Evolutionary conservation across 345 rosid genomes (phyloP), one percentile per base, ranked within the genome.

Genomic region (Salix brachista): DNA sequence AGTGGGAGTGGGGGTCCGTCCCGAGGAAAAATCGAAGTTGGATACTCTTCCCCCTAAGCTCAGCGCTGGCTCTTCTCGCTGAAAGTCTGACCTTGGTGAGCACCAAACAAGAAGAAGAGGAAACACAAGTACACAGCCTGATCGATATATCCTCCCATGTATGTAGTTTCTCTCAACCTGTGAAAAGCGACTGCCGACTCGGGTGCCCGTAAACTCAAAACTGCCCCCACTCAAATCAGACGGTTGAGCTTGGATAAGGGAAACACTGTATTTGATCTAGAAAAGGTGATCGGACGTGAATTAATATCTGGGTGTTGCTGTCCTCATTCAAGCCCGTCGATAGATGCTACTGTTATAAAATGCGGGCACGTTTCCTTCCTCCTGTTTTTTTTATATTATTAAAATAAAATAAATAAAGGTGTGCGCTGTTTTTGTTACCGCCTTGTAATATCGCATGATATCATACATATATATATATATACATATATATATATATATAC

Each of bases 241-340:
- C 76, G 76, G 74, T 54, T 21, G 65, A 19, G 56, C 56, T 50
- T 50, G 56, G 56, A 50, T 14, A 50, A 41, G 44, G 44, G 44
- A 3, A 41, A 11, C 11, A 12, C 2, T 41, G 44, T 41, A 2
- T 10, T 41, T 41, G 3, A 41, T 41, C 44, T 41, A 41, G 13
- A 41, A 67, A 28, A 11, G 1, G 30, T 66, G 65, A 75, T 66
- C 78, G 34, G n/a, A 66, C 30, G 78, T 61, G 58, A 13, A 14
- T 17, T 19, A 74, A 19, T 46, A 28, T 79, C 86, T 73, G 46
- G 56, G 69, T 36, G 75, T 72, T 71, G 84, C 82, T 78, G 87
- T 82, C 87, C 19, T 21, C 73, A 72, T 68, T 79, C 8, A 54
- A 17, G 64, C 12, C 84, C 80, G 84, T 85, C 71, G 83, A 83